A percentile compares a stretch with the other conserved stretches of the same genome.
Conservation (phyloP, 805 yeast species). For the Wickerhamomyces silvicola region DNA sequence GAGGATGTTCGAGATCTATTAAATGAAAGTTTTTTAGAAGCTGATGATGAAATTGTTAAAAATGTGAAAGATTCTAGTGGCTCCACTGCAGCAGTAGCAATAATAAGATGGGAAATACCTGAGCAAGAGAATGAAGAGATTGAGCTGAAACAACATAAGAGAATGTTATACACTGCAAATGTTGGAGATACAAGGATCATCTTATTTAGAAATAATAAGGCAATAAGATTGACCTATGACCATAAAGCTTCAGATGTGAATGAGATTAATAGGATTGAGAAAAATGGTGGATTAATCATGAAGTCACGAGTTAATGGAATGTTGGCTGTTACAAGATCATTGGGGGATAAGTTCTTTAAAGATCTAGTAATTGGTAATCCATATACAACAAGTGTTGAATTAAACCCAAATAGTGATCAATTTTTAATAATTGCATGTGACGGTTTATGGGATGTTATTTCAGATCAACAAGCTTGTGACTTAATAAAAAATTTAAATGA, state of each 20-base stretch:
- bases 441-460: conserved; percentile 93
- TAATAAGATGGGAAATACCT: conserved; percentile 74
- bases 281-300: conserved; percentile 81
- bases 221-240: conserved; percentile 80
- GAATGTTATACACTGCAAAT: conserved; percentile 88
- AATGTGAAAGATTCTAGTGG: conserved; percentile 74
- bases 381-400: conserved; percentile 81
- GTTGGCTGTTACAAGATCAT: conserved; percentile 86
- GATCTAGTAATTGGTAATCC: conserved; percentile 85
- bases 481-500: conserved; percentile 48
- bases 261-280: conserved; percentile 70
- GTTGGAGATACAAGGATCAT: conserved; percentile 92
- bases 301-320: conserved; percentile 93
- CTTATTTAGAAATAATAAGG: conserved; percentile 64
- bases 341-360: conserved; percentile 93
- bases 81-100: conserved; percentile 92
- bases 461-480: conserved; percentile 79
- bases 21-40: conserved; percentile 62
- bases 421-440: conserved; percentile 91
- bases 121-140: conserved; percentile 9
- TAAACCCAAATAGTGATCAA: conserved; percentile 53
- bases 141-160: conserved; percentile 38
- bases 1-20: conserved; percentile 60
- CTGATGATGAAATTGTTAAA: conserved; percentile 62
- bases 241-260: conserved; percentile 83